Percentiles rank a stretch among this genome's conserved stretches.
These are phyloP conservation scores for Parastagonospora avenae DNA, from an alignment of 2,329 filamentous ascomycete species.

Conservation along the genomic window DNA sequence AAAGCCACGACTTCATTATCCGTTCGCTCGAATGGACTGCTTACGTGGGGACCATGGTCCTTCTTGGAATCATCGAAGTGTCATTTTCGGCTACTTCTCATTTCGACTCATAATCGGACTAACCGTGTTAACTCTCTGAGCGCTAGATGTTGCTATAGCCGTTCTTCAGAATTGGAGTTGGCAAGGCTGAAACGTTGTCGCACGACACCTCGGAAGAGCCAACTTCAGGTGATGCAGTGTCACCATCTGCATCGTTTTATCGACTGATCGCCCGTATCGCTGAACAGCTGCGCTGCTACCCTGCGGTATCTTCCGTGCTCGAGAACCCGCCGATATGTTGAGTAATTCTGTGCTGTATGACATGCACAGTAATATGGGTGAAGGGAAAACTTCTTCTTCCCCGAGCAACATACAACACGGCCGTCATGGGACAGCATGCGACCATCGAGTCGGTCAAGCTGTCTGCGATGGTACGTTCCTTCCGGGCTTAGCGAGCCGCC, in stretches of 20 bases:
- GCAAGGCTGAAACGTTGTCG: not conserved
- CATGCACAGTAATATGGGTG: conserved; percentile 1
- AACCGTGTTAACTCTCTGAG: no score
- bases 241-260: conserved; percentile 2
- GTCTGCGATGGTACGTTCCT: conserved; percentile 16
- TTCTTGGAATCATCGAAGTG: no score
- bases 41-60: no score
- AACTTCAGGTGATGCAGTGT: not conserved
- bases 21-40: no score
- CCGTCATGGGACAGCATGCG: conserved; percentile 1
- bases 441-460: conserved; percentile 41
- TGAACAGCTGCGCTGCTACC: not conserved
- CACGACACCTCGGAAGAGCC: not conserved
- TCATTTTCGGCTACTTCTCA: no score
- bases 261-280: conserved; percentile 2
- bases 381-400: conserved; percentile 12
- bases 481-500: conserved; percentile 26
- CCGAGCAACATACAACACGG: conserved; percentile 1
- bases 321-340: not conserved
- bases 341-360: not conserved
- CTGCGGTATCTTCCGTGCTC: not conserved
- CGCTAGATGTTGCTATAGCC: no score
- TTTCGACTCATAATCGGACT: no score
- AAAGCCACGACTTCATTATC: no score
- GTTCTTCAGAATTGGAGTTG: no score